A percentile compares a stretch with the other conserved stretches of the same genome.
These are phyloP conservation scores for Chaetoscypha palmicola DNA, from an alignment of 2,329 filamentous ascomycete genomes.

Conservation along the genomic window DNA sequence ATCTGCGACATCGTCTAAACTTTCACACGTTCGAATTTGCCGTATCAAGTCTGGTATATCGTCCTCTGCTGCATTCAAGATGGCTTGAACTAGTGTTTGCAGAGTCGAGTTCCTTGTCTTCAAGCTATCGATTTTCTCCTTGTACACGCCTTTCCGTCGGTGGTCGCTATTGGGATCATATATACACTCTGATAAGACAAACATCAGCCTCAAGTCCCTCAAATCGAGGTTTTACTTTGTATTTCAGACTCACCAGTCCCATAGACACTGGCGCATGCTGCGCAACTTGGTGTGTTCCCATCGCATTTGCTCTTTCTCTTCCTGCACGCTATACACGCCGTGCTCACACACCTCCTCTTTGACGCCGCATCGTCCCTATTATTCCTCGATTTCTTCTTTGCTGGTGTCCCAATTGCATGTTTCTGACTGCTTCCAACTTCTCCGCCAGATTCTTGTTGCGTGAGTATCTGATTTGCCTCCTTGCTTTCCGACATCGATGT, in stretches of 20 bases:
- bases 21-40: slow-evolving; percentile 81
- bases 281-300: slow-evolving; percentile 83
- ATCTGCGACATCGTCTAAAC: slow-evolving; percentile 31
- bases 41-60: slow-evolving; percentile 75
- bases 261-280: slow-evolving; percentile 94
- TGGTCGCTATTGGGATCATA: slow-evolving; percentile 97
- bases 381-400: slow-evolving; percentile 29
- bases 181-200: slow-evolving; percentile 55
- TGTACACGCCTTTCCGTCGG: slow-evolving; percentile 92
- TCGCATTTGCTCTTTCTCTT: slow-evolving; percentile 85
- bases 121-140: slow-evolving; percentile 82
- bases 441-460: slow-evolving; percentile 11
- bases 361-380: slow-evolving; percentile 27
- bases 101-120: slow-evolving; percentile 83
- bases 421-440: slow-evolving; percentile 7
- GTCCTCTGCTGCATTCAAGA: slow-evolving; percentile 84
- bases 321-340: slow-evolving; percentile 75
- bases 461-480: slow-evolving; percentile 14
- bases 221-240: background rate
- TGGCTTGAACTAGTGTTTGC: slow-evolving; percentile 86
- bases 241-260: slow-evolving; percentile 44
- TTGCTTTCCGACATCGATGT: slow-evolving; percentile 21
- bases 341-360: slow-evolving; percentile 74
- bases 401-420: slow-evolving; percentile 2
- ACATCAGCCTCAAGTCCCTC: slow-evolving; percentile 4